Base-by-base conservation (phyloP, 768 basidiomycete species). In the Naematelia aurantialba region DNA sequence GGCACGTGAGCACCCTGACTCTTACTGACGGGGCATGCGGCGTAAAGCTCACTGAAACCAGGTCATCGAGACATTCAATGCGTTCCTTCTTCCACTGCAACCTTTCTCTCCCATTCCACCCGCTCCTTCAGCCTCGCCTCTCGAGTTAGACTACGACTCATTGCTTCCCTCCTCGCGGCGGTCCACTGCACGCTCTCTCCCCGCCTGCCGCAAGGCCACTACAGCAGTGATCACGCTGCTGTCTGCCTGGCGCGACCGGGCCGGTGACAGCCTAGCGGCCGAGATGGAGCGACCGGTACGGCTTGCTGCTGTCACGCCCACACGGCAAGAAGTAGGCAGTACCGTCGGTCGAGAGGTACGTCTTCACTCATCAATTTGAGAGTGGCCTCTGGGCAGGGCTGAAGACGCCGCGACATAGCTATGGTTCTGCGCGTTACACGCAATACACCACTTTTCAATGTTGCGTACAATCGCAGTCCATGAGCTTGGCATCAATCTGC, bases 391-490 rank as follows among this genome's bases (percentile, higher is more conserved):
- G 39, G 26, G 47, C 29, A 30, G 19, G 5, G 50, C 54, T 63
- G 55, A 61, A 25, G 14, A 31, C n/a, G 2, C 49, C 17, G 8
- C 17, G 8, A 8, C 34, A 34, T 29, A 73, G 71, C 60, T 73
- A 10, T 73, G 72, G 72, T 73, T 70, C 55, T 65, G 63, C 54
- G 62, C 69, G n/a, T 44, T 70, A 12, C 72, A 73, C 48, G 72
- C 72, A 5, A 73, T 73, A 8, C 72, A 73, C 45, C 72, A 73
- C 46, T 73, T 70, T 55, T 68, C 69, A n/a, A 73, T 73, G 72
- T 49, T 73, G 19, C 44, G 72, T 22, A 73, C 69, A 8, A 70
- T 73, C 48, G 72, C 72, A 12, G 72, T 73, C 17, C 69, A 73
- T 53, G 72, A 73, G 45, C 60, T 67, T 13, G 69, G 71, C 4